Evolutionary conservation across 192 early-diverging fungal genomes (phyloP), one percentile per base, ranked within the genome.

Genomic region (Coemansia sp.): DNA sequence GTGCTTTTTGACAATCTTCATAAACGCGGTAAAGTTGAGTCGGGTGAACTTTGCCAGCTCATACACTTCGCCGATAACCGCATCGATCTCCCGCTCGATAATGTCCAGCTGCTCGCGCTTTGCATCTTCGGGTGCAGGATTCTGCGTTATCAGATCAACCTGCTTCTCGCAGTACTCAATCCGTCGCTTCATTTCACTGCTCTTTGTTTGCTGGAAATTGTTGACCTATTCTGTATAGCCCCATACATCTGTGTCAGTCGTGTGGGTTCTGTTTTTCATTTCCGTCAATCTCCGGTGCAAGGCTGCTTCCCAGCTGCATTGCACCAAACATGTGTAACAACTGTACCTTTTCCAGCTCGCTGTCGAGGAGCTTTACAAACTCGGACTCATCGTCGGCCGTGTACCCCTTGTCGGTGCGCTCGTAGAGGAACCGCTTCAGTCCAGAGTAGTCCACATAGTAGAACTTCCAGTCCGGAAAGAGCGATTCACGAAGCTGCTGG

Each of bases 1-100:
- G 75, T 99, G 97, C 81, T 99, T 99, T 81, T 99, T 99, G 73
- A 99, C 85, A 68, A 98, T 97, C 85, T 96, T 90, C 38, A 90
- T 81, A 58, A 93, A 90, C 22, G 88, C 92, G 10, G 92, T 89
- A 72, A 90, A 93, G 83, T 93, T 93, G 64, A 91, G 82, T 13
- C 90, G 81, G 12, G 86, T 86, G 62, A 85, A 93, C 62, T 87
- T 88, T 39, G 90, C 85, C 48, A 93, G 73, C 68, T 90, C 87
- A 62, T 92, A 90, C 29, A 92, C 84, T 41, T 91, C 92, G 62
- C 86, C 83, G 11, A 91, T 88, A 60, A 93, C 90, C 26, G 82
- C 69, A 62, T 90, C 84, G 65, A 93, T 91, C 41, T 84, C 72
- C 47, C 74, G 61, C 74, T 90, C 85, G 60, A 88, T 76, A 16